A percentile compares a stretch with the other conserved stretches of the same genome.
Conservation (phyloP, 2,329 filamentous ascomycete genomes). For the Stagonosporopsis tanaceti region DNA sequence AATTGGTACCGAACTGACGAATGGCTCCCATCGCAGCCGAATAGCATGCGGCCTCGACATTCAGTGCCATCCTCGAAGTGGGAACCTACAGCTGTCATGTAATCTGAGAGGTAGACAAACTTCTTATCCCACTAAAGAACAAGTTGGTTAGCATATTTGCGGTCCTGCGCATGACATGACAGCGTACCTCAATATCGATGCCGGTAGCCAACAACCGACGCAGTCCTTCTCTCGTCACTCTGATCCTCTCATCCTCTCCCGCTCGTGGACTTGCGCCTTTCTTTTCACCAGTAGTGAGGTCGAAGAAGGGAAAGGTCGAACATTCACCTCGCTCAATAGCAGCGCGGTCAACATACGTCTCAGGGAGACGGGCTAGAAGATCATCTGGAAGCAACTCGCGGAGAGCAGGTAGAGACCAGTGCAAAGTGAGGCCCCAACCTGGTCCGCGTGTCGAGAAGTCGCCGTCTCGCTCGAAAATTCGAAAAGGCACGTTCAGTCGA, state of each 20-base stretch:
- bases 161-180: background rate
- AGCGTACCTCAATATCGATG: constrained; percentile 16
- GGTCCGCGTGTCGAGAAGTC: constrained; percentile 19
- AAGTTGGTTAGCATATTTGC: background rate
- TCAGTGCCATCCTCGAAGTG: constrained; percentile 22
- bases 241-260: constrained; percentile 11
- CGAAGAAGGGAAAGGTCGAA: constrained; percentile 23
- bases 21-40: constrained; percentile 23
- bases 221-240: constrained; percentile 19
- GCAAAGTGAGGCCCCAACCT: constrained; percentile 33
- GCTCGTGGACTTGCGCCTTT: constrained; percentile 12
- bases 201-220: constrained; percentile 17
- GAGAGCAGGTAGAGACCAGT: constrained; percentile 23
- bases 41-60: constrained; percentile 13
- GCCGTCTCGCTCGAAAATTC: constrained; percentile 34
- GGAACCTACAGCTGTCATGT: constrained; percentile 4
- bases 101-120: constrained; percentile 6
- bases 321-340: constrained; percentile 20
- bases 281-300: constrained; percentile 21
- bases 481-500: constrained; percentile 28
- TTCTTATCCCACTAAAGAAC: constrained; percentile 18
- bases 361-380: constrained; percentile 11
- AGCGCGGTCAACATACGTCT: constrained; percentile 22
- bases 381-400: constrained; percentile 15
- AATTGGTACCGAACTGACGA: constrained; percentile 9